Conservation (phyloP, 352 stramenopile species). For the Pythium scleroteichum region DNA sequence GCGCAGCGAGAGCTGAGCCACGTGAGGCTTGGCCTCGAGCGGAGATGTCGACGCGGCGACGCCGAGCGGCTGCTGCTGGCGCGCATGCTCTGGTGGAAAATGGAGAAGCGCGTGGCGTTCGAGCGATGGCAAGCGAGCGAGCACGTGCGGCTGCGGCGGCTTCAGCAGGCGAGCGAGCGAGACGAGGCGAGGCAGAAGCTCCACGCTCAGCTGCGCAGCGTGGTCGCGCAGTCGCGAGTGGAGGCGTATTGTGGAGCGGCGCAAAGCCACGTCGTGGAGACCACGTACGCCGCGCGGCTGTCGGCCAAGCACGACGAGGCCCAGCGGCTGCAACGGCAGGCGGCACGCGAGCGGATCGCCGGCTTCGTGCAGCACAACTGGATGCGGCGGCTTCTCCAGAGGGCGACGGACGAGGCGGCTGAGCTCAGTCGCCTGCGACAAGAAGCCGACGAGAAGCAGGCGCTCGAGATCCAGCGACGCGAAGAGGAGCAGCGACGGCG, state of each 20-base stretch:
- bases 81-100: conserved; percentile 24
- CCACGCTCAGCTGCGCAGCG: neutral
- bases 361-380: conserved; percentile 28
- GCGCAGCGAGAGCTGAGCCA: conserved; percentile 6
- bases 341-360: conserved; percentile 22
- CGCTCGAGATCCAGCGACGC: neutral
- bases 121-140: conserved; percentile 4
- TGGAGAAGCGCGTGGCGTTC: conserved; percentile 1
- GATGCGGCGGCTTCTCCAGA: conserved; percentile 25
- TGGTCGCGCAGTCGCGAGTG: conserved; percentile 2
- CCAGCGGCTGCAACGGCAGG: conserved; percentile 38
- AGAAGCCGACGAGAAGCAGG: too few species aligned
- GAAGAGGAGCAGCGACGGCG: conserved; percentile 18
- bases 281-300: conserved; percentile 25
- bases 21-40: conserved; percentile 6
- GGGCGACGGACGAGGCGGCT: conserved; percentile 3
- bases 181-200: neutral
- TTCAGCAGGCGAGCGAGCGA: conserved; percentile 2
- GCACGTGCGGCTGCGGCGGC: neutral
- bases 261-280: conserved; percentile 6
- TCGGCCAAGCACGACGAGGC: conserved; percentile 38
- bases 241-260: conserved; percentile 11
- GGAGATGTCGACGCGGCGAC: conserved; percentile 1
- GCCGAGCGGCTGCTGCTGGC: conserved; percentile 8
- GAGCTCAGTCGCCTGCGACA: too few species aligned